Base-by-base conservation (phyloP, 1,284 basidiomycete species). In the Rhodotorula mucilaginosa region DNA sequence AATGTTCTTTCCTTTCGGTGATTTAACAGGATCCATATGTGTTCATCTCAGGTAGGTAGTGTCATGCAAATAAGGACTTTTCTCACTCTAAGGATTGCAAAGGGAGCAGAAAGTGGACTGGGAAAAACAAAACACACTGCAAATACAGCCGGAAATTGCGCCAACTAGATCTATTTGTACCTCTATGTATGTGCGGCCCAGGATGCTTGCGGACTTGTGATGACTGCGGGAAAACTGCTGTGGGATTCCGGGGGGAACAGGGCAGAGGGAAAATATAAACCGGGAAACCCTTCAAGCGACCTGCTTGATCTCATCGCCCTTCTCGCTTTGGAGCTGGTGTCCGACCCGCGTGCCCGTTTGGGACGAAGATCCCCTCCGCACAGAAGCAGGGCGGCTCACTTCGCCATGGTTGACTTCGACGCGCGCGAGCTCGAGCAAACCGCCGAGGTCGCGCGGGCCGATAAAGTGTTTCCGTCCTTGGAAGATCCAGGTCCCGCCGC, bases 391-490 rank as follows among this genome's bases (percentile, higher is more conserved):
- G n/a, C 58, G 12, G 39, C 39, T 46, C 26, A 51, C 13, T 23
- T 63, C 65, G 26, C 59, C 65, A 23, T 34, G 49, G 23, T 72
- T 64, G n/a, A 70, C 70, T 61, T 70, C 74, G 7, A 72, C 68
- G 12, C 74, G 52, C 4, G 74, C 77, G 2, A 78, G 66, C 61
- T 76, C 77, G 29, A 78, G 70, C 31, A 87, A 13, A 84, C 87
- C 74, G 86, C 76, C 80, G 59, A 83, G 75, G 61, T 83, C 80
- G n/a, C 78, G 65, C 13, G 82, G 82, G 26, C 82, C 82, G 54
- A 74, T 73, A 68, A 81, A 83, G 65, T 80, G 68, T 68, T 81
- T 82, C 47, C 80, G 76, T 1, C 81, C 82, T 59, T 81, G 77
- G 34, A 80, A 46, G 61, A 82, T 60, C 81, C 81, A 83, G 5